Conservation (phyloP, 257 asterid genomes). For the Fraxinus cuspidata region DNA sequence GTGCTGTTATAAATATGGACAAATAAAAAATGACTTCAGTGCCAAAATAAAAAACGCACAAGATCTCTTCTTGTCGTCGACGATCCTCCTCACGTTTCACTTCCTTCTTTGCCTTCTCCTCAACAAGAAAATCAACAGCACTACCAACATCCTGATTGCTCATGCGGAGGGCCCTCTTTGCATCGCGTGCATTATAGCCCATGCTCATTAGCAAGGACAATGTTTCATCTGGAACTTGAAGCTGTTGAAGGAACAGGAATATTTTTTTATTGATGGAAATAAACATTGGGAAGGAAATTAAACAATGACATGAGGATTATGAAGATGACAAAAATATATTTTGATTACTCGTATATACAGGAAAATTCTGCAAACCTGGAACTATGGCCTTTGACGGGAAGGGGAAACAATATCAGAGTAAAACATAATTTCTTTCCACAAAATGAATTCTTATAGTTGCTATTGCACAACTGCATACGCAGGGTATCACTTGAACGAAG, state of each 20-base stretch:
- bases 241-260: constrained; percentile 44
- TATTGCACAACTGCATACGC: constrained; percentile 13
- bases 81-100: constrained; percentile 60
- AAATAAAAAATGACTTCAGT: constrained; percentile 12
- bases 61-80: constrained; percentile 55
- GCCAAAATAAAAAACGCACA: constrained; percentile 39
- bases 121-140: constrained; percentile 82
- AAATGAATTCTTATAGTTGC: constrained; percentile 3
- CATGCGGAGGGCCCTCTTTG: constrained; percentile 95
- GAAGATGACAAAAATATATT: not conserved
- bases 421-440: not conserved
- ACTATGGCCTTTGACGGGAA: not conserved
- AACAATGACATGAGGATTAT: not conserved
- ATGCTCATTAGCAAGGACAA: constrained; percentile 68
- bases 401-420: not conserved
- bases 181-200: constrained; percentile 78
- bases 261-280: constrained; percentile 9
- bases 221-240: constrained; percentile 86
- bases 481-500: constrained; percentile 6
- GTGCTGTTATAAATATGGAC: constrained; percentile 1
- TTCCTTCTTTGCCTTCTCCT: constrained; percentile 59
- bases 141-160: constrained; percentile 71
- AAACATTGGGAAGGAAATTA: not conserved
- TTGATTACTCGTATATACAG: not conserved
- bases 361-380: not conserved